Base-by-base conservation (phyloP, 257 asterid genomes). In the Petunia axillaris region DNA sequence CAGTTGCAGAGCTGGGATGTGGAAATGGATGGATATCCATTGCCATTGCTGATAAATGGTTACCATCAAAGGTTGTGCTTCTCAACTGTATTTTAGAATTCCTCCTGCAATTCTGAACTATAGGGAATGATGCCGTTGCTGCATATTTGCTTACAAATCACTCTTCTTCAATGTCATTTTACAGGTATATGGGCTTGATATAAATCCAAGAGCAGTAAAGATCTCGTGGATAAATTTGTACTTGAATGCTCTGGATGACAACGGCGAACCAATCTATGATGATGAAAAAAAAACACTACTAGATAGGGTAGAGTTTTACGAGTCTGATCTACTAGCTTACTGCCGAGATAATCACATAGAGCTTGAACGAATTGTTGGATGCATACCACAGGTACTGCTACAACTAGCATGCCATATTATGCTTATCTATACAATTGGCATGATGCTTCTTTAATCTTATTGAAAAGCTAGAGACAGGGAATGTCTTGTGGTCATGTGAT, bases 1-100 rank as follows among this genome's bases (percentile, higher is more conserved):
- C 97, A 1, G 92, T 96, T 78, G 90, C 98, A 81, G 99, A 96
- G 85, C 97, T 96, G 87, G 99, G 99, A 66, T 96, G 99, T 82
- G 99, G 99, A 80, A 96, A 96, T 89, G 98, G 99, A 84, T 96
- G 98, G 99, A 96, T 96, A 89, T 96, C 99, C 83, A 94, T 96
- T 76, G 99, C 99, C 77, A 86, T 94, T 83, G 98, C 99, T 75
- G 98, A 94, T 85, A 96, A 96, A 85, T 96, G 98, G 99, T 87
- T 81, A 66, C 99, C 99, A 11, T 80, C 36, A 38, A 96, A 96
- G 98, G 99, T 85, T 87, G 11, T 66, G 74, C 53, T 80, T 37
- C 76, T 58, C 76, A 8, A 44, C 63, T 48, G 50, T 71, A 40
- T 63, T 62, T 74, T 50, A 55, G n/a, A 37, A 1, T 35, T 15